Evolutionary conservation across 352 stramenopile genomes (phyloP), one percentile per base, ranked within the genome.

Genomic region (Thraustochytrium striatum): DNA sequence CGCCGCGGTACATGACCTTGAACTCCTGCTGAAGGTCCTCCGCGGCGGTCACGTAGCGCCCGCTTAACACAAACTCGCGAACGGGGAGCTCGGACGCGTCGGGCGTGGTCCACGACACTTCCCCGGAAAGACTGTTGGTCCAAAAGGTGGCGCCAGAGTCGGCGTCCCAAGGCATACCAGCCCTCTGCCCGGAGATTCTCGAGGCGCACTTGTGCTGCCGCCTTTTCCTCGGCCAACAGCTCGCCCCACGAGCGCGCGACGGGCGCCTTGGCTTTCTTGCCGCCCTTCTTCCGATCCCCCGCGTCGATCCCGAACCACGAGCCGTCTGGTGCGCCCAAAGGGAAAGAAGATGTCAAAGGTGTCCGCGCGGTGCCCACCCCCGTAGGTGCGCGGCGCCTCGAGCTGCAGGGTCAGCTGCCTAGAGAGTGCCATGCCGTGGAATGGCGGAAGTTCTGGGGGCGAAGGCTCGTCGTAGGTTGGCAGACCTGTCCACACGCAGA

Each of bases 271-370:
- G 53, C 35, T 8, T 52, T 13, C 9, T 7, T 13, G 39, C 13
- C 39, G 39, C 39, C 8, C 13, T 30, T 52, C 36, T 52, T 50
- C 13, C 41, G 59, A 19, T 70, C 53, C 7, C 13, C n/a, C 28
- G 35, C 38, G 47, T 75, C 65, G 9, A 75, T 16, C 3, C 65
- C 65, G 30, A 75, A 75, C 65, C 65, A 75, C 30, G 43, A n/a
- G 0, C 16, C 28, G 7, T 39, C 52, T 2, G 58, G 41, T 41
- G 41, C 8, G 30, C 52, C 28, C 32, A n/a, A n/a, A n/a, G n/a
- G 65, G 65, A 30, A 44, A 75, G 41, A 75, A 61, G 50, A 39
- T 11, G 41, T 65, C 25, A 43, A 61, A 61, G 8, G 65, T 75
- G 8, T 21, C 16, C 21, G n/a, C 47, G 30, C 32, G 19, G 50